Conservation (phyloP, 148 eudicot species). For the Silene conica region DNA sequence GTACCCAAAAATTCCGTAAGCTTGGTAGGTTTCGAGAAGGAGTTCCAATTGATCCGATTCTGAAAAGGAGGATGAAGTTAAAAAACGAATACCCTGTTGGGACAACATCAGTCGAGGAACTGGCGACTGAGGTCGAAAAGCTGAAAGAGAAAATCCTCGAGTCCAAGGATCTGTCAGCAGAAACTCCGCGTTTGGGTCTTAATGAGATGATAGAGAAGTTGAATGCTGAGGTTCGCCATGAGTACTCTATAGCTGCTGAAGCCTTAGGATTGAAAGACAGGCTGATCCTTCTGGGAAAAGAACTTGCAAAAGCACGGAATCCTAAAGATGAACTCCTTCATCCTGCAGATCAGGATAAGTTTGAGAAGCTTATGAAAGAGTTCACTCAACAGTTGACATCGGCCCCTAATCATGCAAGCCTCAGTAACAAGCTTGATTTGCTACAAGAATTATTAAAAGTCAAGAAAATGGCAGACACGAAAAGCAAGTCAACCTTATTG, state of each 20-base stretch:
- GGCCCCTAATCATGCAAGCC: slow-evolving; percentile 66
- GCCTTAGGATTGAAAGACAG: slow-evolving; percentile 59
- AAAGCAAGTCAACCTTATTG: slow-evolving; percentile 32
- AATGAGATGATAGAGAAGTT: slow-evolving; percentile 59
- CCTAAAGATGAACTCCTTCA: slow-evolving; percentile 45
- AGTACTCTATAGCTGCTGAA: slow-evolving; percentile 59
- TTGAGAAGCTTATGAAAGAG: slow-evolving; percentile 57
- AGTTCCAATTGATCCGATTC: slow-evolving; percentile 51
- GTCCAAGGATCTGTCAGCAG: slow-evolving; percentile 46
- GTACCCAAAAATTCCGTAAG: slow-evolving; percentile 68
- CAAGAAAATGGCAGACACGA: slow-evolving; percentile 43
- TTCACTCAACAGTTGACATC: slow-evolving; percentile 45
- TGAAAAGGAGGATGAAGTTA: slow-evolving; percentile 60
- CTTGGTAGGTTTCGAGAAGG: slow-evolving; percentile 70
- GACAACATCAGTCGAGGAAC: slow-evolving; percentile 42
- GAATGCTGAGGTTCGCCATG: slow-evolving; percentile 56
- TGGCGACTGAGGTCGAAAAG: slow-evolving; percentile 65
- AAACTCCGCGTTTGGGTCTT: slow-evolving; percentile 41
- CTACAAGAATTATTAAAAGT: slow-evolving; percentile 56
- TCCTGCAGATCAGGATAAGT: slow-evolving; percentile 43
- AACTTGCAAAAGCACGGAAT: slow-evolving; percentile 58
- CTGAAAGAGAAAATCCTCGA: slow-evolving; percentile 57
- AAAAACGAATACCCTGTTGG: slow-evolving; percentile 52
- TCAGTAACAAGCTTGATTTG: slow-evolving; percentile 58
- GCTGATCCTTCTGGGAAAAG: slow-evolving; percentile 46